Conservation (phyloP, 139 green algal genomes). For the Ettlia oleoabundans region DNA sequence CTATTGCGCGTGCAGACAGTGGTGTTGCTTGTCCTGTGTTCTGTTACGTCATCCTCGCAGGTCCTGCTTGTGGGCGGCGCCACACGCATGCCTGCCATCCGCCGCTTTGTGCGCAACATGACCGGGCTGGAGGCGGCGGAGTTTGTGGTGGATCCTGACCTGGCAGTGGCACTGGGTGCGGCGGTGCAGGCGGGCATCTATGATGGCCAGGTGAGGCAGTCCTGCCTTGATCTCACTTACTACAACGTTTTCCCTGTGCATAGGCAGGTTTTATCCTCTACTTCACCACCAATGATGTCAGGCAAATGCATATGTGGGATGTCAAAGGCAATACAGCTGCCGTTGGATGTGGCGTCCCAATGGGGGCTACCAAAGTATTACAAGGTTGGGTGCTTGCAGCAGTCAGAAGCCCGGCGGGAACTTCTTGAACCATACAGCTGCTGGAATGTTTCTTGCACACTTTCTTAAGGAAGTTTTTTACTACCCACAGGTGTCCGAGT, state of each 20-base stretch:
- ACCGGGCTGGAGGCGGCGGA: conserved; percentile 71
- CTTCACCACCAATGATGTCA: too few species aligned
- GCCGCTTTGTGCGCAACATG: conserved; percentile 85
- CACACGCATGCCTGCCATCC: conserved; percentile 84
- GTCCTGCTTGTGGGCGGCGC: conserved; percentile 90
- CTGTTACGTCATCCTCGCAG: too few species aligned
- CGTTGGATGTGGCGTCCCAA: too few species aligned
- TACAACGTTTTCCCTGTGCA: neutral
- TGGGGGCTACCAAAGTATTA: too few species aligned
- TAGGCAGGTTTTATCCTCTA: neutral
- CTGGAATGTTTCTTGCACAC: neutral
- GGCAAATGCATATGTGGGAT: too few species aligned
- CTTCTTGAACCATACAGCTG: neutral
- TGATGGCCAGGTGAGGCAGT: conserved; percentile 56
- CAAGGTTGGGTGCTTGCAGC: too few species aligned
- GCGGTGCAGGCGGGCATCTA: conserved; percentile 87
- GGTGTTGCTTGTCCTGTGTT: too few species aligned
- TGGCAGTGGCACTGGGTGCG: conserved; percentile 86
- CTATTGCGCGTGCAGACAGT: too few species aligned
- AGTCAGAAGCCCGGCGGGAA: too few species aligned
- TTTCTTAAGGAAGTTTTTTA: too few species aligned
- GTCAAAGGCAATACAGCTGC: too few species aligned
- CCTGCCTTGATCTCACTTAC: neutral
- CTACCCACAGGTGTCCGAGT: conserved; percentile 57
- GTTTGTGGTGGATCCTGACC: conserved; percentile 77